phyloP scores from a whole-genome alignment of 2,329 filamentous ascomycete genomes.

The Colletotrichum costaricense region DNA sequence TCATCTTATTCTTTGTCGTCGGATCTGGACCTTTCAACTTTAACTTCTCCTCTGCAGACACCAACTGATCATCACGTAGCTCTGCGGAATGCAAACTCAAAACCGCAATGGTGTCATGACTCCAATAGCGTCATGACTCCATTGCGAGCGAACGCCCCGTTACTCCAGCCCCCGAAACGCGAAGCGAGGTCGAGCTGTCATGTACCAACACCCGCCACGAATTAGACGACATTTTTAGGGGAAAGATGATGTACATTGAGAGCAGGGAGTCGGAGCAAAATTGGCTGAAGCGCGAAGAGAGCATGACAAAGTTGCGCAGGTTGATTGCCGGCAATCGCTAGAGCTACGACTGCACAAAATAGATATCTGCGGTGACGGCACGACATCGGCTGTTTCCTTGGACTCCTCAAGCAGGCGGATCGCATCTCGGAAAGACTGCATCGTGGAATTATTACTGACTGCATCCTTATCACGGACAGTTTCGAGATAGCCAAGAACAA shows the following conservation, averaged over 20 bases:
- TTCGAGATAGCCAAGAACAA: slow-evolving; percentile 97
- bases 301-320: slow-evolving; percentile 78
- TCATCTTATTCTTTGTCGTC: no score
- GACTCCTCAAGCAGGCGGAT: slow-evolving; percentile 48
- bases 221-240: slow-evolving; percentile 86
- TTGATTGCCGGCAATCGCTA: slow-evolving; percentile 80
- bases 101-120: slow-evolving; percentile 92
- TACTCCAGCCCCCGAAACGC: slow-evolving; percentile 73
- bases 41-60: no score
- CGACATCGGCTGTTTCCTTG: no score
- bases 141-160: slow-evolving; percentile 61
- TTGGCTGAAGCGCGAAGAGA: slow-evolving; percentile 89
- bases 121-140: slow-evolving; percentile 75
- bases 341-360: no score
- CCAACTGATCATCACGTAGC: slow-evolving; percentile 27
- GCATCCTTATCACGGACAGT: slow-evolving; percentile 78
- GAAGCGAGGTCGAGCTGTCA: slow-evolving; percentile 80
- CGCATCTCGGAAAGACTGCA: slow-evolving; percentile 94
- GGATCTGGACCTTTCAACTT: no score
- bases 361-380: no score
- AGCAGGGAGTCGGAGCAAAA: slow-evolving; percentile 92
- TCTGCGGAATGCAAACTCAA: slow-evolving; percentile 91
- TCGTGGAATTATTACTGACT: slow-evolving; percentile 75
- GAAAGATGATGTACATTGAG: slow-evolving; percentile 86
- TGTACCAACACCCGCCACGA: slow-evolving; percentile 88